phyloP scores from a whole-genome alignment of 202 grass and related monocot genomes.

The Thinopyrum obtusiflorum region DNA sequence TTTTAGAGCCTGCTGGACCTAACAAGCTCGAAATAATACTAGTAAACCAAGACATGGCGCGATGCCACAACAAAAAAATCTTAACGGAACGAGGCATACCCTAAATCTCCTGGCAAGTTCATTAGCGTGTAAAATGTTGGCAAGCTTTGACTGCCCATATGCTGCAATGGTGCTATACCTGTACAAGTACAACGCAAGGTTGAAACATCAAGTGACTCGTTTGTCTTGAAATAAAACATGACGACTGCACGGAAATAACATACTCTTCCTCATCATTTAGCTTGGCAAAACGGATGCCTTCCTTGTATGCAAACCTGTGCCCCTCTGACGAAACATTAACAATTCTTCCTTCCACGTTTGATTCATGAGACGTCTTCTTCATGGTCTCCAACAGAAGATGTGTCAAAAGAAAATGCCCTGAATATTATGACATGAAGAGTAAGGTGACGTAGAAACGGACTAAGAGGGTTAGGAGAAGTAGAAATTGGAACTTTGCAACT shows the following conservation, averaged over 20 bases:
- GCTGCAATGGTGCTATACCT: conserved; percentile 69
- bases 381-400: conserved; percentile 82
- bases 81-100: conserved; percentile 28
- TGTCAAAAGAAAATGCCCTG: conserved; percentile 94
- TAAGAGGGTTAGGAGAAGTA: background rate
- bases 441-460: fast-evolving
- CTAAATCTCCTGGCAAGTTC: conserved; percentile 81
- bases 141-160: conserved; percentile 94
- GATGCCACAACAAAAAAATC: background rate
- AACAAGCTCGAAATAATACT: background rate
- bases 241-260: conserved; percentile 16
- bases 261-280: conserved; percentile 79
- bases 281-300: conserved; percentile 78
- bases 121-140: conserved; percentile 86
- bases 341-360: conserved; percentile 81
- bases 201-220: conserved; percentile 31
- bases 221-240: conserved; percentile 16
- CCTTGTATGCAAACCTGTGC: conserved; percentile 59
- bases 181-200: conserved; percentile 18
- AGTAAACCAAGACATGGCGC: background rate
- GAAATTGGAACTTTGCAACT: background rate
- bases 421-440: conserved; percentile 26
- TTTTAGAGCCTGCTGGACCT: background rate
- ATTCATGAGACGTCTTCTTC: conserved; percentile 70
- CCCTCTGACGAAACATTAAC: conserved; percentile 83